Conservation (phyloP, 208 protist genomes). For the Crithidia mellificae region DNA sequence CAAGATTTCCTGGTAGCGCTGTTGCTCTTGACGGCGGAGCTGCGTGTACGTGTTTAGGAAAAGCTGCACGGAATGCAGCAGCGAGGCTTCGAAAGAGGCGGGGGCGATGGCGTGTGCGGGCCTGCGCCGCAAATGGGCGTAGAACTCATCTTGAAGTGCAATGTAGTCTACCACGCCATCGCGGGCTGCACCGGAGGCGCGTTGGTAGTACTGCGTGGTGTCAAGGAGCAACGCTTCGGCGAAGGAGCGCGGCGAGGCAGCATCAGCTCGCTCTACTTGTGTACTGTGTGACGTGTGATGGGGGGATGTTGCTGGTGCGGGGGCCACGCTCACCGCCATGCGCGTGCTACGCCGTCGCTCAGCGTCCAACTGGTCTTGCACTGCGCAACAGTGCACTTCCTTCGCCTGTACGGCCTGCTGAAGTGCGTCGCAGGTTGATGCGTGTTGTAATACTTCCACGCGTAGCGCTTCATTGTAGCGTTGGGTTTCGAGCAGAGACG, state of each 20-base stretch:
- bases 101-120: neutral
- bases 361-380: neutral
- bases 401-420: neutral
- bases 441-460: neutral
- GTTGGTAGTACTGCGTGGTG: neutral
- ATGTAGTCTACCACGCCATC: constrained; percentile 8
- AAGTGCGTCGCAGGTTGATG: neutral
- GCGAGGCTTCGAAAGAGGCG: neutral
- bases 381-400: constrained; percentile 3
- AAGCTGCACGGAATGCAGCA: constrained; percentile 6
- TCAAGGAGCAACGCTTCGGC: neutral
- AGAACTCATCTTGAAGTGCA: constrained; percentile 7
- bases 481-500: constrained; percentile 5
- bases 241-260: neutral
- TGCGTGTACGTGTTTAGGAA: constrained; percentile 16
- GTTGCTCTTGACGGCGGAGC: constrained; percentile 11
- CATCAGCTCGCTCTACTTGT: neutral
- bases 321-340: neutral
- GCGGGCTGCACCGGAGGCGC: neutral
- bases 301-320: neutral
- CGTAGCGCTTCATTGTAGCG: constrained; percentile 14
- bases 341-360: neutral
- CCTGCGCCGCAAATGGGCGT: neutral
- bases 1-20: constrained; percentile 7
- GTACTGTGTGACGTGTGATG: neutral